Evolutionary conservation across 495 filamentous ascomycete genomes (phyloP).

Genomic region (Neurospora sublineolata): DNA sequence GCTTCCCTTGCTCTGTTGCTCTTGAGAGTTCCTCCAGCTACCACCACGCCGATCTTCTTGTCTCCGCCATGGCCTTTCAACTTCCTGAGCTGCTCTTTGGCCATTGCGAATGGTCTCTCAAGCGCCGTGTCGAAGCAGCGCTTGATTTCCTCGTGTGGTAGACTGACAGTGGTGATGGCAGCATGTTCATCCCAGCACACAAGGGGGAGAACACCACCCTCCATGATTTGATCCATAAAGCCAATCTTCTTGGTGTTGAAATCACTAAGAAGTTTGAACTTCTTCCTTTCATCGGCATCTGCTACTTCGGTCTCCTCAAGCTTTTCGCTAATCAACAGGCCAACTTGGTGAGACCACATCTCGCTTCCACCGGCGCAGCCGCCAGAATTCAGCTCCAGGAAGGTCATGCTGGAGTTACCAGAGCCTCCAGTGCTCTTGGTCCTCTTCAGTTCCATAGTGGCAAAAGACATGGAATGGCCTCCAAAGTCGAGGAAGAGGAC

Average conservation of each 20-base stretch:
- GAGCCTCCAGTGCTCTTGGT: neutral
- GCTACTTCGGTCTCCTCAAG: neutral
- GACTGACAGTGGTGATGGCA: neutral
- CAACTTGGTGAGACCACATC: slow-evolving; percentile 5
- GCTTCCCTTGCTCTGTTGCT: neutral
- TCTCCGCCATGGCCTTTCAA: neutral
- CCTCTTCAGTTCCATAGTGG: neutral
- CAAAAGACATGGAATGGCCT: slow-evolving; percentile 3
- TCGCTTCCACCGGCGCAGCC: slow-evolving; percentile 1
- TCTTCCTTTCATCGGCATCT: neutral
- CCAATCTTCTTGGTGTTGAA: neutral
- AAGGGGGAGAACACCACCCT: neutral
- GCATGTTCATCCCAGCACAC: neutral
- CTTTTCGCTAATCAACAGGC: neutral
- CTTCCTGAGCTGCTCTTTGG: neutral
- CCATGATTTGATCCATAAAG: neutral
- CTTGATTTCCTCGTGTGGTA: neutral
- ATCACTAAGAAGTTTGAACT: neutral
- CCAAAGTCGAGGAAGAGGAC: slow-evolving; percentile 6
- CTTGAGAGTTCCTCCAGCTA: slow-evolving; percentile 1
- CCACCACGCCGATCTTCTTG: slow-evolving; percentile 2
- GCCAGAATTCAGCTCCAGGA: neutral
- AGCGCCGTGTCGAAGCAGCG: neutral
- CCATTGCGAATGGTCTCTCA: neutral
- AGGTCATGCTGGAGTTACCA: neutral